A percentile compares a stretch with the other conserved stretches of the same genome.
Evolutionary conservation across 768 basidiomycete genomes (phyloP).

Genomic region (Exsudoporus frostii): DNA sequence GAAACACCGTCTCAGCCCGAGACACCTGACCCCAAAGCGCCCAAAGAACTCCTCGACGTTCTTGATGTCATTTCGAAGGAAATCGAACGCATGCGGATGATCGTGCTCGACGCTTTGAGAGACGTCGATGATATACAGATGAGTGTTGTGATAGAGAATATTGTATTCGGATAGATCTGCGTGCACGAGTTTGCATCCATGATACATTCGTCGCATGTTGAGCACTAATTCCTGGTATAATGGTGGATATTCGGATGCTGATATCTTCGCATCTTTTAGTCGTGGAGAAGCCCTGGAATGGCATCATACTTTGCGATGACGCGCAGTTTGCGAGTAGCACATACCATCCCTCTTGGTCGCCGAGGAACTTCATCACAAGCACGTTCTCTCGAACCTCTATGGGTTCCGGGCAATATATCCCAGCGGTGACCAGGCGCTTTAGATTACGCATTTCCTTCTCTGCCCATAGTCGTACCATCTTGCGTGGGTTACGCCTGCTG

Average conservation of each 20-base stretch:
- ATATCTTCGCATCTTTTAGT: slow-evolving; percentile 80
- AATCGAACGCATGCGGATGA: slow-evolving; percentile 95
- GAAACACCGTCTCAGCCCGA: slow-evolving; percentile 81
- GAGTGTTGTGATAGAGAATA: slow-evolving; percentile 78
- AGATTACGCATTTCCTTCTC: slow-evolving; percentile 99
- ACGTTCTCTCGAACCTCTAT: slow-evolving; percentile 95
- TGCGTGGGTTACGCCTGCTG: slow-evolving; percentile 87
- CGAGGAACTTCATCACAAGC: slow-evolving; percentile 92
- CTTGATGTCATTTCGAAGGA: slow-evolving; percentile 86
- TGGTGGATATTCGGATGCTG: slow-evolving; percentile 44
- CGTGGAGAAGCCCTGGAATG: slow-evolving; percentile 80
- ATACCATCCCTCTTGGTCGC: slow-evolving; percentile 77
- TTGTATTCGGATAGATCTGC: slow-evolving; percentile 99
- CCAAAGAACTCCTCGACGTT: slow-evolving; percentile 94
- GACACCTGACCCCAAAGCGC: slow-evolving; percentile 64
- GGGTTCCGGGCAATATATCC: slow-evolving; percentile 83
- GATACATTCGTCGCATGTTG: slow-evolving; percentile 79
- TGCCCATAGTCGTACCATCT: slow-evolving; percentile 98
- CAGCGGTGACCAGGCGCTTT: slow-evolving; percentile 77
- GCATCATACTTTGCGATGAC: slow-evolving; percentile 1
- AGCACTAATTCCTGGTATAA: slow-evolving; percentile 82
- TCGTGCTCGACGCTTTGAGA: slow-evolving; percentile 99
- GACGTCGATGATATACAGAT: slow-evolving; percentile 94
- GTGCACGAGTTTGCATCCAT: slow-evolving; percentile 90
- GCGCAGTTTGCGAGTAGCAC: slow-evolving; percentile 24